These are phyloP conservation scores for Rauvolfia tetraphylla DNA, from an alignment of 257 asterid species.

Conservation along the genomic window DNA sequence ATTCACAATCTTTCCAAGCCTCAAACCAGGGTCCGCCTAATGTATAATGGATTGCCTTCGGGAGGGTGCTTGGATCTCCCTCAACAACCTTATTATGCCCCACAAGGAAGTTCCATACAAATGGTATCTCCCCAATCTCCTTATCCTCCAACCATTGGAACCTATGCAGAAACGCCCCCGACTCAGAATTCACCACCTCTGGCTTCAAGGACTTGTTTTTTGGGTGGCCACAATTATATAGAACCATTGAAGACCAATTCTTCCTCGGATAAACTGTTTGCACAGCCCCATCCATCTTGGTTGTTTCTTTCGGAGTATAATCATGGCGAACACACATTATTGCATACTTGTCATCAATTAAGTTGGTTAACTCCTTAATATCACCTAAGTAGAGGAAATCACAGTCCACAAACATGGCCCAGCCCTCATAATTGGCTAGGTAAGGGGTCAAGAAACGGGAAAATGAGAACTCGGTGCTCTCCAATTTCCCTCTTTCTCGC, in stretches of 20 bases:
- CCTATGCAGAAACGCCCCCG: slow-evolving; percentile 82
- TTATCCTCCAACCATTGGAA: slow-evolving; percentile 73
- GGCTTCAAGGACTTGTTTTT: slow-evolving; percentile 62
- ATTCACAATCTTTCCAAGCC: slow-evolving; percentile 87
- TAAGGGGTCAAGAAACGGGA: slow-evolving; percentile 73
- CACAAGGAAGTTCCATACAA: slow-evolving; percentile 82
- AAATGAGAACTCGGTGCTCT: slow-evolving; percentile 88
- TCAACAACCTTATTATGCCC: slow-evolving; percentile 73
- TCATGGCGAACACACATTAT: slow-evolving; percentile 87
- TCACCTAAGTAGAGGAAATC: slow-evolving; percentile 75
- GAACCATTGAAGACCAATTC: slow-evolving; percentile 96
- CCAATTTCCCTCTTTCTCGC: slow-evolving; percentile 77
- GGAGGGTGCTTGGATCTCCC: slow-evolving; percentile 50
- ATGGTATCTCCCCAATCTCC: slow-evolving; percentile 81
- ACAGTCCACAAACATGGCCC: slow-evolving; percentile 94
- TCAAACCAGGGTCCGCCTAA: slow-evolving; percentile 96
- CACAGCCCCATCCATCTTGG: slow-evolving; percentile 89
- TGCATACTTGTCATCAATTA: slow-evolving; percentile 66
- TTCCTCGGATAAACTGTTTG: slow-evolving; percentile 80
- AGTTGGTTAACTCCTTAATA: slow-evolving; percentile 51
- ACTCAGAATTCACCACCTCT: slow-evolving; percentile 69
- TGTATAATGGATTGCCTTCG: slow-evolving; percentile 77
- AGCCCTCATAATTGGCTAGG: slow-evolving; percentile 57
- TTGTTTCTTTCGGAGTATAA: slow-evolving; percentile 78
- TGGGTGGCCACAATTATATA: slow-evolving; percentile 73